Percentiles rank a stretch among this genome's conserved stretches.
Evolutionary conservation across 2,329 filamentous ascomycete species (phyloP).

Genomic region (Teratosphaeriaceae sp.): DNA sequence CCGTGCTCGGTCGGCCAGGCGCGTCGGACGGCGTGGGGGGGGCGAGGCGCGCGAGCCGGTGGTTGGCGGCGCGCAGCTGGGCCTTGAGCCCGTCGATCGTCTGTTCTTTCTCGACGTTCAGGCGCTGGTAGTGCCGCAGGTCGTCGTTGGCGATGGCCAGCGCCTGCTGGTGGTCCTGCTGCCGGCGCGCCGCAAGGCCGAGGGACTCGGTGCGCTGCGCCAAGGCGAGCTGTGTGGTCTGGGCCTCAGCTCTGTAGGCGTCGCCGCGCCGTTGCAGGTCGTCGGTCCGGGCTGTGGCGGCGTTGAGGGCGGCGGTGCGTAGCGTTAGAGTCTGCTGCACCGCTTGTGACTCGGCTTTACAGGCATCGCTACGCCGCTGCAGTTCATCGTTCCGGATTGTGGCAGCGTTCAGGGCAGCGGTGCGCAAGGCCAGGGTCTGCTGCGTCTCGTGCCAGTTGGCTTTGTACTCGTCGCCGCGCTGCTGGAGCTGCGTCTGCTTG

Average conservation of each 20-base stretch:
- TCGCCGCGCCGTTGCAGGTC: too few species aligned
- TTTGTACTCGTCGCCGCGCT: not conserved
- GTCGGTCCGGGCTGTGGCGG: too few species aligned
- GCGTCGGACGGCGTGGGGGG: not conserved
- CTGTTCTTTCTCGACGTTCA: not conserved
- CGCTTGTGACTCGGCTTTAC: too few species aligned
- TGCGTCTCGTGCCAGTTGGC: not conserved
- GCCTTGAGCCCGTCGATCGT: too few species aligned
- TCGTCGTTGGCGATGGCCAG: too few species aligned
- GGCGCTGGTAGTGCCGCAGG: not conserved
- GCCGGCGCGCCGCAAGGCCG: not conserved
- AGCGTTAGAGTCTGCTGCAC: too few species aligned
- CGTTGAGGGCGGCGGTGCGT: too few species aligned
- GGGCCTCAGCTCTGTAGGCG: too few species aligned
- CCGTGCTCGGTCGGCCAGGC: not conserved
- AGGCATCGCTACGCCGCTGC: too few species aligned
- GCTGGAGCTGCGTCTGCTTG: not conserved
- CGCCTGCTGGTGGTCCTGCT: not conserved
- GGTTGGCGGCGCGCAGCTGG: too few species aligned
- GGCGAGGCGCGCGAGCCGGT: not conserved
- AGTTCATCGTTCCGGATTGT: not conserved
- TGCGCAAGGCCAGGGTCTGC: not conserved
- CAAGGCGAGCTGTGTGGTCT: too few species aligned
- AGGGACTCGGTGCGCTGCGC: too few species aligned
- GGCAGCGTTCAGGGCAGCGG: not conserved